These are phyloP conservation scores for Eimeria brunetti DNA, from an alignment of 169 alveolate genomes.

Conservation along the genomic window DNA sequence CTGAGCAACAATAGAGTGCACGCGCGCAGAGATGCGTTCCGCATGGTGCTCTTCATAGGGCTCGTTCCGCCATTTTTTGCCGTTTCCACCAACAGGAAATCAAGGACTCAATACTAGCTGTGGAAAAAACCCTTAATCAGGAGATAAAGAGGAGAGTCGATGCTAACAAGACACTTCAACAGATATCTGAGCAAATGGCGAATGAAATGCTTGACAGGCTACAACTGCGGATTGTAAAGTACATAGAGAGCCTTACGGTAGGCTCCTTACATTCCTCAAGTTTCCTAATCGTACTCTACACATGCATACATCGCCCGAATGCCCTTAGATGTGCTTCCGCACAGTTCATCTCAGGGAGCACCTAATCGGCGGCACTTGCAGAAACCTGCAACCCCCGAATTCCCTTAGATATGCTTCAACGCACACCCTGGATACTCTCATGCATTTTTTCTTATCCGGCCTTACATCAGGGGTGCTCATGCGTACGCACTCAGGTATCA, in stretches of 20 bases:
- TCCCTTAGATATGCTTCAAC: not conserved
- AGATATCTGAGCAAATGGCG: slow-evolving; percentile 81
- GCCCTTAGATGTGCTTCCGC: no score
- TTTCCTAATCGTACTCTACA: not conserved
- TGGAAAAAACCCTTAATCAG: slow-evolving; percentile 79
- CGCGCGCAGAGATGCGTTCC: not conserved
- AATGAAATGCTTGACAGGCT: slow-evolving; percentile 83
- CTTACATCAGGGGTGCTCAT: not conserved
- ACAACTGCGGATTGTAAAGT: slow-evolving; percentile 74
- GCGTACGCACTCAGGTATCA: slow-evolving; percentile 37
- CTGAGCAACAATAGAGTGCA: not conserved
- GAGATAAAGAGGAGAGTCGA: slow-evolving; percentile 82
- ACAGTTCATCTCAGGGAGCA: not conserved
- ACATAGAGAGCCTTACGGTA: slow-evolving; percentile 79
- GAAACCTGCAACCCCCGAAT: not conserved
- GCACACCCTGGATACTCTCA: not conserved
- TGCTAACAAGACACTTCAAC: slow-evolving; percentile 79
- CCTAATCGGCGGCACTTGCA: not conserved
- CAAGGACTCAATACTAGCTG: slow-evolving; percentile 61
- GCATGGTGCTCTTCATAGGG: not conserved
- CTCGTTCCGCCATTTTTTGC: not conserved
- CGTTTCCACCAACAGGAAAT: slow-evolving; percentile 59
- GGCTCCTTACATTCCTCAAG: not conserved
- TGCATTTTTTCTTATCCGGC: not conserved
- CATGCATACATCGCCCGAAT: no score